Evolutionary conservation across 441 rosid genomes (phyloP), one percentile per base, ranked within the genome.

Genomic region (Euphorbia corollata): DNA sequence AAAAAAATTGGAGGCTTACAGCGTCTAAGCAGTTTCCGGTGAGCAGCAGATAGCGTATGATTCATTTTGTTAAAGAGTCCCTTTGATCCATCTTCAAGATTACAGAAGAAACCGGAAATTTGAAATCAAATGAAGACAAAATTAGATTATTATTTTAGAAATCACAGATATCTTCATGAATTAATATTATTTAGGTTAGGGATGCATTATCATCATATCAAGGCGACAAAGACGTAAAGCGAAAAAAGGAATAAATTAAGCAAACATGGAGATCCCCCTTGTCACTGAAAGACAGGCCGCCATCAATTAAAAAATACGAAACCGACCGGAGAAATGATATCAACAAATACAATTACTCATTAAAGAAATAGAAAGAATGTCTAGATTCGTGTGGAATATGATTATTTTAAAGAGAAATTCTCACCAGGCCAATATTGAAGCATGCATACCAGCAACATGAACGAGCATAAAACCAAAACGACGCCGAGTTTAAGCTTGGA

Each of bases 1-100:
- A 2, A 5, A 15, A n/a, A 24, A 61, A 27, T 12, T 16, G 2
- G 6, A n/a, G 27, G 16, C 80, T 81, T 80, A 86, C 92, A 84
- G 19, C 57, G 80, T 62, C 68, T 77, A 48, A 82, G 82, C 47
- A 85, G 78, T 65, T 82, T 88, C 71, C 92, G 87, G 67, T 85
- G 85, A 7, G 68, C 63, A 6, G 67, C 59, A 20, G 61, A 43
- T 50, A 61, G 22, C 0, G 73, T 32, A 56, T 23, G 12, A 22
- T 51, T 74, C 55, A 65, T 57, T 63, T 50, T 66, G 61, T 18
- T 50, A 60, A 36, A 65, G 11, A 59, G n/a, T 36, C 27, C 67
- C 62, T 5, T 43, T 34, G 51, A 60, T 55, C 59, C 54, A 7
- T 19, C 68, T 45, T 18, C 75, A 15, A 27, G 48, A 2, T 41